Evolutionary conservation across 208 protist genomes (phyloP).

Genomic region (Herpetomonas tarakana): DNA sequence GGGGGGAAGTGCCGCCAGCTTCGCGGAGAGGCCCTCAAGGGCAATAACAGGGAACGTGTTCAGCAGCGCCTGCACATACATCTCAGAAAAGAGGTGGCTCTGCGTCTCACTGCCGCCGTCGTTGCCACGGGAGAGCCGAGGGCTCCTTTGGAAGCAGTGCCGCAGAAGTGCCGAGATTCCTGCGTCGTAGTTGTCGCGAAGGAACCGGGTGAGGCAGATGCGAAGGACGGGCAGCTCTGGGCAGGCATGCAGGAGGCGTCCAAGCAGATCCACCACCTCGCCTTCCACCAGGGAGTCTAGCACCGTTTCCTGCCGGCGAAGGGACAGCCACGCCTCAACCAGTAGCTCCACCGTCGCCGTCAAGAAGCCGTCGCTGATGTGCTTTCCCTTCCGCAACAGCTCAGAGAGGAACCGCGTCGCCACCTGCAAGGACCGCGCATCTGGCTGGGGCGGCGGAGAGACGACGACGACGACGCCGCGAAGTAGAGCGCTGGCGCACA

Average conservation of each 20-base stretch:
- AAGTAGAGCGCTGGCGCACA: conserved; percentile 1
- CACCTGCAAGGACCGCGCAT: background rate
- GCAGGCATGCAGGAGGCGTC: conserved; percentile 1
- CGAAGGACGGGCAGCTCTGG: conserved; percentile 4
- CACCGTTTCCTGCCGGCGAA: no score
- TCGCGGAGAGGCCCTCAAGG: conserved; percentile 21
- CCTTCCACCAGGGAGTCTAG: background rate
- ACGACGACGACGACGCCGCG: background rate
- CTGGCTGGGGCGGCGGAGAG: no score
- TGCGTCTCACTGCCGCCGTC: background rate
- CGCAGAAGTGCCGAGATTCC: background rate
- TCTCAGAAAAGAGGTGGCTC: background rate
- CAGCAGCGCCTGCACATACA: conserved; percentile 18
- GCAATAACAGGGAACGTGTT: conserved; percentile 15
- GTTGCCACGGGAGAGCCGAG: background rate
- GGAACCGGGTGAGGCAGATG: conserved; percentile 5
- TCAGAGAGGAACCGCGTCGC: background rate
- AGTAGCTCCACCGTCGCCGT: background rate
- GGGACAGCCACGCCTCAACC: no score
- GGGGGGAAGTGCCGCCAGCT: no score
- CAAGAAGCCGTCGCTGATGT: conserved; percentile 2
- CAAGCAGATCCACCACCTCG: conserved; percentile 3
- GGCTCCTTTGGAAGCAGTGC: background rate
- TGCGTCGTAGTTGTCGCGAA: conserved; percentile 1
- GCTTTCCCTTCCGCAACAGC: no score